Evolutionary conservation across 306 rosid species (phyloP).

Genomic region (Dicorynia guianensis): DNA sequence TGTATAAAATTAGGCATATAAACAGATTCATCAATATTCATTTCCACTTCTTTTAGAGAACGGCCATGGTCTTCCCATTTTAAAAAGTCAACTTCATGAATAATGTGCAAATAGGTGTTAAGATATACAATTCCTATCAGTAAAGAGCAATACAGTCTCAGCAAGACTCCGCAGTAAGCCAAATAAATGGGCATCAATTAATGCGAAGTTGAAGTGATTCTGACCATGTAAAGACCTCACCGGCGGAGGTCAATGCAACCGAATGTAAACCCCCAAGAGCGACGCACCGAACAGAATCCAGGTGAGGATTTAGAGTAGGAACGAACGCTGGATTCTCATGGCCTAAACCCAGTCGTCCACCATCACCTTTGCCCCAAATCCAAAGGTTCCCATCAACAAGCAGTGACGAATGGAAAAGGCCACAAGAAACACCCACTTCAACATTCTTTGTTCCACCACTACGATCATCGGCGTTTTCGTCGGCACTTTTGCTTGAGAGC

Average conservation of each 20-base stretch:
- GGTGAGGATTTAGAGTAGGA: slow-evolving; percentile 78
- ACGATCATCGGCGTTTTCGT: background rate
- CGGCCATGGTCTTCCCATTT: background rate
- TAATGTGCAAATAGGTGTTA: background rate
- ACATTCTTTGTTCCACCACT: background rate
- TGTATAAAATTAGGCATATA: background rate
- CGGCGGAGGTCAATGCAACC: slow-evolving; percentile 63
- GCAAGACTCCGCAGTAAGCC: background rate
- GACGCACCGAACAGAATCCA: slow-evolving; percentile 56
- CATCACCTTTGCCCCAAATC: slow-evolving; percentile 99
- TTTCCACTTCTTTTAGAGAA: background rate
- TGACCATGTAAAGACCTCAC: slow-evolving; percentile 91
- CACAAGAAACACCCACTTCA: slow-evolving; percentile 86
- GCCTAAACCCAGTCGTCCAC: slow-evolving; percentile 90
- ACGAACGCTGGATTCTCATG: slow-evolving; percentile 73
- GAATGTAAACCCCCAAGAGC: slow-evolving; percentile 90
- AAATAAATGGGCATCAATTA: background rate
- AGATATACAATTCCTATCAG: background rate
- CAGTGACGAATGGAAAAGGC: slow-evolving; percentile 85
- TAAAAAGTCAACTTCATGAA: slow-evolving; percentile 1
- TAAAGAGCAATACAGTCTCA: background rate
- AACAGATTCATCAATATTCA: background rate
- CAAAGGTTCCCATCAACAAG: slow-evolving; percentile 68
- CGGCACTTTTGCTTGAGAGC: slow-evolving; percentile 12
- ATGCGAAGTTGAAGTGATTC: slow-evolving; percentile 45